Evolutionary conservation across 768 basidiomycete genomes (phyloP), one percentile per base, ranked within the genome.

Genomic region (Clavulina sp.): DNA sequence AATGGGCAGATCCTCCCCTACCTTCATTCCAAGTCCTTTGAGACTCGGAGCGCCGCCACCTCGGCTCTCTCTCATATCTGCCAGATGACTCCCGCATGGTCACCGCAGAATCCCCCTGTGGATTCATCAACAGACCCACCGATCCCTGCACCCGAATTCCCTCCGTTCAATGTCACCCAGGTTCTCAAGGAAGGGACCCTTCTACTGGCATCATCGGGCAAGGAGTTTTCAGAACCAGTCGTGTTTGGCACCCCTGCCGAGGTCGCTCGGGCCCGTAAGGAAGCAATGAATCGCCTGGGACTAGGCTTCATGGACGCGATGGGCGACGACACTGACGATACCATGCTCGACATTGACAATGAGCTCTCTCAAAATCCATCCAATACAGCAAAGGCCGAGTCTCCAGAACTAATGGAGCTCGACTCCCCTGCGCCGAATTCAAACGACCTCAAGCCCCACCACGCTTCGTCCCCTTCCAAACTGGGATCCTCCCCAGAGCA

Each of bases 151-250:
- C 78, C 79, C 1, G 75, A 76, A 2, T 92, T 81, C 53, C 78
- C 81, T 6, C 71, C 72, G 6, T 84, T 92, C 61, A 84, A 84
- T 18, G 77, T 93, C 18, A 69, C 73, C 54, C 78, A 84, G 46
- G 69, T 91, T 21, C 74, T 95, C 56, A 64, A 76, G n/a, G 80
- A 79, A 52, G 80, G 81, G 4, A 77, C 75, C 24, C 74, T 87
- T 2, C 74, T 99, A 3, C 73, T 99, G 2, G 84, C 87, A 1
- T 93, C 88, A 2, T 91, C 92, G 0, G 93, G 93, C 4, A 89
- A 88, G 60, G 93, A 99, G 64, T 97, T 89, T 56, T 62, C 68
- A 21, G 85, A 79, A 59, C 82, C 82, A 2, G 63, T 76, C 3
- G 80, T 78, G 9, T 70, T 83, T 31, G 73, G 80, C 4, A 84